Conservation (phyloP, 352 stramenopile genomes). For the Phytophthora citricola region DNA sequence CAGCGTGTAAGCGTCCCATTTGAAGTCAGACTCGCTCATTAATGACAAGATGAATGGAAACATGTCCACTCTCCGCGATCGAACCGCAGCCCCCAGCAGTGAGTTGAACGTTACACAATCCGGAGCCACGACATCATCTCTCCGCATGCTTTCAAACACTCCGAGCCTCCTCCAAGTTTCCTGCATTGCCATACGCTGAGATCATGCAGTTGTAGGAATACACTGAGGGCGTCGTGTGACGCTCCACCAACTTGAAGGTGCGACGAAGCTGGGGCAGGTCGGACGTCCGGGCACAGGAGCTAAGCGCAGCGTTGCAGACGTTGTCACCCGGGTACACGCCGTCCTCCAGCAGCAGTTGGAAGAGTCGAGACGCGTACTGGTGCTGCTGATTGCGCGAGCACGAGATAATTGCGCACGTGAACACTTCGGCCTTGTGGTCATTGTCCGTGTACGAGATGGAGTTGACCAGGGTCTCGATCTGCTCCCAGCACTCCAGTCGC, state of each 20-base stretch:
- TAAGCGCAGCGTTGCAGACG: slow-evolving; percentile 74
- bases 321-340: slow-evolving; percentile 76
- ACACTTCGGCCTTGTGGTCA: slow-evolving; percentile 67
- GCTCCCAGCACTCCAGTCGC: slow-evolving; percentile 69
- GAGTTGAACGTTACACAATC: slow-evolving; percentile 79
- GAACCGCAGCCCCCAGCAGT: slow-evolving; percentile 63
- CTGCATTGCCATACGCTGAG: slow-evolving; percentile 75
- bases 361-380: slow-evolving; percentile 61
- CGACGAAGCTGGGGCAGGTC: slow-evolving; percentile 64
- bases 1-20: slow-evolving; percentile 82
- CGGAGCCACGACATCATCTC: slow-evolving; percentile 36
- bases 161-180: slow-evolving; percentile 64
- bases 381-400: slow-evolving; percentile 80
- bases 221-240: slow-evolving; percentile 60
- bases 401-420: slow-evolving; percentile 78
- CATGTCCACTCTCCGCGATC: slow-evolving; percentile 58
- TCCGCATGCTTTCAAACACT: slow-evolving; percentile 57
- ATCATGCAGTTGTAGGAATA: slow-evolving; percentile 89
- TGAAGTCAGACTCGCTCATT: slow-evolving; percentile 50
- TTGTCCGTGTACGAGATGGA: slow-evolving; percentile 66
- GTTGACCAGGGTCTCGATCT: slow-evolving; percentile 69
- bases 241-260: slow-evolving; percentile 72
- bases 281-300: slow-evolving; percentile 66
- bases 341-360: slow-evolving; percentile 69
- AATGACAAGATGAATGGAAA: slow-evolving; percentile 60